phyloP scores from a whole-genome alignment of 129 eudicot species.

The Tagetes patula region DNA sequence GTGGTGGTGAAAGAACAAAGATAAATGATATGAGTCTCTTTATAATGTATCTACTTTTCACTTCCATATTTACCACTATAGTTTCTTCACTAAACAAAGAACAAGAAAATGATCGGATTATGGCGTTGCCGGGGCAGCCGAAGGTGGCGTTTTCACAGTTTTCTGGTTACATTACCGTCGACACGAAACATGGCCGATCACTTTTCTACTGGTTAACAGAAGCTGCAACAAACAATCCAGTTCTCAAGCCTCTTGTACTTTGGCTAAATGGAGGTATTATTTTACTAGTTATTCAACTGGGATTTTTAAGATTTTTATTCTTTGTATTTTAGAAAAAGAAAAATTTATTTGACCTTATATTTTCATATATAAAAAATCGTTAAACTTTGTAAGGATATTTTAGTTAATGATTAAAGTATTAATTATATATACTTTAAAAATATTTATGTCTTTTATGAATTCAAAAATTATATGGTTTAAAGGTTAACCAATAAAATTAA shows the following conservation, averaged over 20 bases:
- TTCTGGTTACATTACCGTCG: slow-evolving; percentile 83
- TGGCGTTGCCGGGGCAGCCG: slow-evolving; percentile 78
- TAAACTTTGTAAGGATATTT: no score
- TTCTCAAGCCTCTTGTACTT: slow-evolving; percentile 72
- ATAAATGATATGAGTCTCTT: slow-evolving; percentile 9
- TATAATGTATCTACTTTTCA: slow-evolving; percentile 22
- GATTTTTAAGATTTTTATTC: neutral
- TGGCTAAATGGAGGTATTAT: slow-evolving; percentile 98
- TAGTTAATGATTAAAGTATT: no score
- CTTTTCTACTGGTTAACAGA: slow-evolving; percentile 90
- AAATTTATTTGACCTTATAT: neutral
- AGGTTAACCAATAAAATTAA: no score
- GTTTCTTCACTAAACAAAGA: slow-evolving; percentile 31
- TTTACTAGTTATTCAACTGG: neutral
- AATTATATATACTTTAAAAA: no score
- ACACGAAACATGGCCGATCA: slow-evolving; percentile 62
- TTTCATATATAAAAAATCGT: neutral
- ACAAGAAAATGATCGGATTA: slow-evolving; percentile 64
- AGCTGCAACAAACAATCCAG: slow-evolving; percentile 47
- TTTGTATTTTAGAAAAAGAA: neutral
- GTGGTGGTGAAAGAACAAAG: slow-evolving; percentile 23
- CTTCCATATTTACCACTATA: slow-evolving; percentile 23
- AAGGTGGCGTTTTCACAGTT: slow-evolving; percentile 68
- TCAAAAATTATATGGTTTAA: no score
- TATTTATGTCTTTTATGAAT: no score